These are phyloP conservation scores for Zostera marina DNA, from an alignment of 116 monocot genomes.

Conservation along the genomic window DNA sequence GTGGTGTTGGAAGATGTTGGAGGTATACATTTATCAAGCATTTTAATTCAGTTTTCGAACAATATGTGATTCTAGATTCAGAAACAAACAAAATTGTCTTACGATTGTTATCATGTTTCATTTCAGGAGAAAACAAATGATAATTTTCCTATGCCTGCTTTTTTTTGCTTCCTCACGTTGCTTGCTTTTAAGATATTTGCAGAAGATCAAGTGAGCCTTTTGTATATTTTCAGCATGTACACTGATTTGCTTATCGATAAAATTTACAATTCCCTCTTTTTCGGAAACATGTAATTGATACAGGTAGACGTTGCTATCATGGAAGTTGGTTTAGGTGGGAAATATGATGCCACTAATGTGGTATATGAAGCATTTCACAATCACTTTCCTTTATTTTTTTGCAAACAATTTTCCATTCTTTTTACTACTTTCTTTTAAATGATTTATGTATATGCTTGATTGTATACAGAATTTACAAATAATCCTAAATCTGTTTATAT, in stretches of 20 bases:
- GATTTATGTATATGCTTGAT: too few species aligned
- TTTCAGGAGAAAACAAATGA: conserved; percentile 63
- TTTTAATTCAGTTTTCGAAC: not conserved
- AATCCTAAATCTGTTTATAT: not conserved
- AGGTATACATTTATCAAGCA: conserved; percentile 26
- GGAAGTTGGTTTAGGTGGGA: conserved; percentile 94
- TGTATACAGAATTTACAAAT: too few species aligned
- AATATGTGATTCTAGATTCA: not conserved
- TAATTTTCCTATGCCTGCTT: conserved; percentile 78
- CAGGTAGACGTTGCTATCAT: conserved; percentile 94
- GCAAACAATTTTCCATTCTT: not conserved
- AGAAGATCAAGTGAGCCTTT: conserved; percentile 44
- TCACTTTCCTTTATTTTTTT: not conserved
- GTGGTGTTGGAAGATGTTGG: conserved; percentile 82
- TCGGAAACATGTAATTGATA: not conserved
- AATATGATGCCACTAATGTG: conserved; percentile 92
- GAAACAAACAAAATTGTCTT: not conserved
- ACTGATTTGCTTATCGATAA: not conserved
- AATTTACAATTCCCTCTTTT: too few species aligned
- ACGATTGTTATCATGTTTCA: not conserved
- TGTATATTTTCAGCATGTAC: not conserved
- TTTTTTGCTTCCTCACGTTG: conserved; percentile 81
- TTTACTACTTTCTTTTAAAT: not conserved
- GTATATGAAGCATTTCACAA: conserved; percentile 12
- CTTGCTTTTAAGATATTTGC: conserved; percentile 89